Conservation (phyloP, 2,329 filamentous ascomycete species). For the Penicillium sp. region DNA sequence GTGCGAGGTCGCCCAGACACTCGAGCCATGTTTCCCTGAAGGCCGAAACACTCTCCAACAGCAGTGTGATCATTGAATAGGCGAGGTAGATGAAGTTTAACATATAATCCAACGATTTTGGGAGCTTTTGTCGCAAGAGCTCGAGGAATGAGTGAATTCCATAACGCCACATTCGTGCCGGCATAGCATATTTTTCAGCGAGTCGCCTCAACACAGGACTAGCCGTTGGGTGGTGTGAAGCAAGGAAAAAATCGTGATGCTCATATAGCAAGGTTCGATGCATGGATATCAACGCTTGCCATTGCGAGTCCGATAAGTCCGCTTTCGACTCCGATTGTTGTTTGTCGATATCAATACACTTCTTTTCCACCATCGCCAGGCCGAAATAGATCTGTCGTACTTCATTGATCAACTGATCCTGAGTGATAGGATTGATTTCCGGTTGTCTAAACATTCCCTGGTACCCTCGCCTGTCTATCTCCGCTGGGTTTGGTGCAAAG, state of each 20-base stretch:
- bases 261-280: slow-evolving; percentile 81
- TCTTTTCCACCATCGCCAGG: slow-evolving; percentile 80
- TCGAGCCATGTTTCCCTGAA: slow-evolving; percentile 94
- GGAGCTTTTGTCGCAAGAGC: slow-evolving; percentile 70
- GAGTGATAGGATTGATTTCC: slow-evolving; percentile 68
- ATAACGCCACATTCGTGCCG: slow-evolving; percentile 89
- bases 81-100: slow-evolving; percentile 84
- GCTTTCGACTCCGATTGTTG: slow-evolving; percentile 45
- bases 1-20: slow-evolving; percentile 79
- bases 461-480: background rate
- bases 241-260: slow-evolving; percentile 83
- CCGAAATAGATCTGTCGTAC: slow-evolving; percentile 68
- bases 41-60: slow-evolving; percentile 79
- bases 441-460: slow-evolving; percentile 54
- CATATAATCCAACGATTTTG: slow-evolving; percentile 82
- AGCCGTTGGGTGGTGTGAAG: slow-evolving; percentile 80
- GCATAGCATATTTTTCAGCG: slow-evolving; percentile 84
- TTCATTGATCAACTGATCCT: slow-evolving; percentile 76
- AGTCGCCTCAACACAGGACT: slow-evolving; percentile 66
- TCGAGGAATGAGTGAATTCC: slow-evolving; percentile 87
- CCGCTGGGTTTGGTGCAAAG: background rate
- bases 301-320: slow-evolving; percentile 64
- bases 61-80: slow-evolving; percentile 83
- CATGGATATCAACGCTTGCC: slow-evolving; percentile 75
- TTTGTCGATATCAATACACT: slow-evolving; percentile 81